A percentile compares a stretch with the other conserved stretches of the same genome.
phyloP scores from a whole-genome alignment of 2,329 filamentous ascomycete genomes.

The Epicoccum sorghinum region DNA sequence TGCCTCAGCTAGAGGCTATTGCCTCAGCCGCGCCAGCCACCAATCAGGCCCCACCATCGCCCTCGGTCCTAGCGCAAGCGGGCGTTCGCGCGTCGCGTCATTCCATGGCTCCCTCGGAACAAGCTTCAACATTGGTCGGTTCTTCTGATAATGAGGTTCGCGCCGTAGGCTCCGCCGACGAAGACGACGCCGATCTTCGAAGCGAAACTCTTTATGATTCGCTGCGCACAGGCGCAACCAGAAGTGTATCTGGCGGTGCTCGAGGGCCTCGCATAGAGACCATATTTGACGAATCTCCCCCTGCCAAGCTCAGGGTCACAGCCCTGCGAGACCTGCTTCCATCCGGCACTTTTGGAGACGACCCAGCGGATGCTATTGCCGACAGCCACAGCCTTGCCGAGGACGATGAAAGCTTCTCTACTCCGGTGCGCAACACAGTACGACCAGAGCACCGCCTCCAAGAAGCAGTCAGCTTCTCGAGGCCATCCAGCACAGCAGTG shows the following conservation, averaged over 20 bases:
- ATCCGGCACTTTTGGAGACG: constrained; percentile 52
- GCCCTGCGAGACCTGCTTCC: constrained; percentile 57
- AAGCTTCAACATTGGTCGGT: constrained; percentile 69
- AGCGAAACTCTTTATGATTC: constrained; percentile 82
- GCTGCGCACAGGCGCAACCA: constrained; percentile 71
- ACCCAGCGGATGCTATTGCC: constrained; percentile 38
- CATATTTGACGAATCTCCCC: constrained; percentile 80
- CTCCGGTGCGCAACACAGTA: constrained; percentile 54
- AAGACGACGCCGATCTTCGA: constrained; percentile 78
- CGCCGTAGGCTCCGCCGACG: constrained; percentile 70
- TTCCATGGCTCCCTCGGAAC: constrained; percentile 64
- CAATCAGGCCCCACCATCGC: constrained; percentile 45
- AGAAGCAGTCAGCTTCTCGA: constrained; percentile 43
- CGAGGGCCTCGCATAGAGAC: constrained; percentile 76
- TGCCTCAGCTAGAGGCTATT: constrained; percentile 40
- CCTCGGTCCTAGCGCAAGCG: constrained; percentile 40
- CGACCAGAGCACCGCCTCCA: constrained; percentile 45
- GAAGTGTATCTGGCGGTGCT: constrained; percentile 65
- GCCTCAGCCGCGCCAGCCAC: constrained; percentile 34
- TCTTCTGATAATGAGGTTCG: constrained; percentile 70
- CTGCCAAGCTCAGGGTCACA: constrained; percentile 51
- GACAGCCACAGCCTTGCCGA: constrained; percentile 55
- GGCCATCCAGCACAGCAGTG: constrained; percentile 40
- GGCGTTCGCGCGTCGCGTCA: constrained; percentile 55
- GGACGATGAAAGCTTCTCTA: constrained; percentile 57